Base-by-base conservation (phyloP, 2,329 filamentous ascomycete genomes). In the Scedosporium minutisporum region DNA sequence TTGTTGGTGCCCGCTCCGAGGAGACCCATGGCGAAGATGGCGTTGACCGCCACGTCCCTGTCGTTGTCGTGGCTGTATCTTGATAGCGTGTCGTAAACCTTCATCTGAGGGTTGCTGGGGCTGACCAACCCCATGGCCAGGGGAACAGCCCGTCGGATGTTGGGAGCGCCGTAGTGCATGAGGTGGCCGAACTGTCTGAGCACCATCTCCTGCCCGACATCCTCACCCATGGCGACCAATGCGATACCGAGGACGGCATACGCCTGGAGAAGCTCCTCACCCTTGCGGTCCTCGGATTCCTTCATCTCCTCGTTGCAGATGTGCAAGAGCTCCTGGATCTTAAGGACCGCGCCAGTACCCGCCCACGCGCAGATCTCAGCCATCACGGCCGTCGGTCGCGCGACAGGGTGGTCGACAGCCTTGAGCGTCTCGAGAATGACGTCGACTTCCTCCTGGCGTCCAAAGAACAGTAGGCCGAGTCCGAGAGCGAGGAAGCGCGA, bases 21-120 rank as follows among this genome's bases (percentile, higher is more conserved):
- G 64, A 99, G 87, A 76, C 95, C 95, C 95, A 99, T 99, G 68
- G 95, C 93, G 71, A 99, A 99, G 72, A 99, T 99, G 70, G 95
- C 92, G 72, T 97, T 99, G 76, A 99, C 90, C 46, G 95, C 95
- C 57, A 99, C 95, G 71, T 99, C 95, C 65, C 93, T 96, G 77
- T 99, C 95, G 68, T 95, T 99, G 79, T 99, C 95, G 83, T 99
- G 95, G 66, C 90, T 96, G 82, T 99, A 99, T 71, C 95, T 84
- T 60, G 95, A 99, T 10, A 99, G 81, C 0, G 95, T 99, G 75
- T 99, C 95, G 79, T 99, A 99, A 58, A 99, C 90, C 82, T 97
- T 99, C 93, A 99, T 99, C 75, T 99, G 96, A 10, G 95, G 95
- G 78, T 99, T 99, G 78, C 92, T 97, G 12, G 96, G 91, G 77